These are phyloP conservation scores for Nannochloris sp. DNA, from an alignment of 139 green algal species.

Conservation along the genomic window DNA sequence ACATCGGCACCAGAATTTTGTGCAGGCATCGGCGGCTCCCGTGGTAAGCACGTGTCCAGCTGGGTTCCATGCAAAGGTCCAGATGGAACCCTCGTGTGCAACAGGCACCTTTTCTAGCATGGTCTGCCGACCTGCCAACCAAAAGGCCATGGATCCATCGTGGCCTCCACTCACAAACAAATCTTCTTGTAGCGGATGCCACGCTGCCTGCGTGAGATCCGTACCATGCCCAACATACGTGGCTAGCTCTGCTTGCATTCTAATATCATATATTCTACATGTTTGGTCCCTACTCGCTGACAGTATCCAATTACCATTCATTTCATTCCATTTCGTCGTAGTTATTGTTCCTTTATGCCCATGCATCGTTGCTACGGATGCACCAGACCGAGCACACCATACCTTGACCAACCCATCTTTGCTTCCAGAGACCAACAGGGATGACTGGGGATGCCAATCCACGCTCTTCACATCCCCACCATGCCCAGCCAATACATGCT, in stretches of 20 bases:
- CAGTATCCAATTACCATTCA: constrained; percentile 81
- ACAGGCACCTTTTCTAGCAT: constrained; percentile 40
- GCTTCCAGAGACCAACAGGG: constrained; percentile 60
- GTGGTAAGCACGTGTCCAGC: constrained; percentile 72
- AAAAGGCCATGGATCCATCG: constrained; percentile 49
- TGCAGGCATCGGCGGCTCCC: constrained; percentile 38
- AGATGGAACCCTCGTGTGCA: constrained; percentile 63
- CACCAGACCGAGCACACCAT: constrained; percentile 68
- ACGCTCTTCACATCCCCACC: constrained; percentile 82
- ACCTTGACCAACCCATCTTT: constrained; percentile 90
- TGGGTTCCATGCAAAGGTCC: constrained; percentile 74
- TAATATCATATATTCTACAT: constrained; percentile 67
- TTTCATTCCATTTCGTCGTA: constrained; percentile 63
- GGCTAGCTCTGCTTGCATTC: constrained; percentile 53
- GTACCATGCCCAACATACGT: constrained; percentile 63
- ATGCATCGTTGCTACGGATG: constrained; percentile 53
- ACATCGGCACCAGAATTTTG: constrained; percentile 66
- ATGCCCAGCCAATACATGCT: constrained; percentile 65
- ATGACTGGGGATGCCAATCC: constrained; percentile 82
- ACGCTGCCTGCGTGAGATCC: constrained; percentile 67
- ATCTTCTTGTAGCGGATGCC: constrained; percentile 84
- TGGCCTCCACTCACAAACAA: constrained; percentile 60
- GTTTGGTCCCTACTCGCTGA: constrained; percentile 64
- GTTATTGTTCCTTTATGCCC: constrained; percentile 77
- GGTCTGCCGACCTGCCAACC: constrained; percentile 1